Evolutionary conservation across 805 yeast species (phyloP).

Genomic region (Spathaspora sp.): DNA sequence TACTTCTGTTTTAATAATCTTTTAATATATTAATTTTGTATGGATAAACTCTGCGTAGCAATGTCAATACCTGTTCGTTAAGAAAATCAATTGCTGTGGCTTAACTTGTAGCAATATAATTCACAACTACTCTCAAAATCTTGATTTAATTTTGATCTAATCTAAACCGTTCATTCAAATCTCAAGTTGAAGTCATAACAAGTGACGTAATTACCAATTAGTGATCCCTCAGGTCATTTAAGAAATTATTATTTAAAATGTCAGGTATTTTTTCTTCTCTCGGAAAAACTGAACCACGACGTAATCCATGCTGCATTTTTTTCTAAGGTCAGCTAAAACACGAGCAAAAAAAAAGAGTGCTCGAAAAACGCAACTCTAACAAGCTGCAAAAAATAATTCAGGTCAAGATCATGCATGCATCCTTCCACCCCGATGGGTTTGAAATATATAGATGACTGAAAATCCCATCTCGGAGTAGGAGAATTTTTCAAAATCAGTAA

Average conservation of each 20-base stretch:
- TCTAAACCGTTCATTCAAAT: too few species aligned
- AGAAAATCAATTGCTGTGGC: too few species aligned
- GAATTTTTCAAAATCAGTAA: too few species aligned
- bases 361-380: background rate
- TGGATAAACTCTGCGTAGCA: too few species aligned
- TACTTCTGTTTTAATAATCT: background rate
- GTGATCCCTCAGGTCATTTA: background rate
- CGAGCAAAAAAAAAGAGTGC: background rate
- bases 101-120: too few species aligned
- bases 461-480: background rate
- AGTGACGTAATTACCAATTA: too few species aligned
- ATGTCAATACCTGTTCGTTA: too few species aligned
- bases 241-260: background rate
- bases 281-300: background rate
- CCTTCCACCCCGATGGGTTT: background rate
- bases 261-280: background rate
- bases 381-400: background rate
- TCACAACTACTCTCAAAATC: too few species aligned
- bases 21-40: background rate
- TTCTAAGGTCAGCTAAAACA: too few species aligned
- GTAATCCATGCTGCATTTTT: background rate
- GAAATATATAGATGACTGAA: background rate
- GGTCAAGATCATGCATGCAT: background rate
- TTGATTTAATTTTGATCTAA: too few species aligned
- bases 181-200: too few species aligned